Evolutionary conservation across 2,329 filamentous ascomycete genomes (phyloP), one percentile per base, ranked within the genome.

Genomic region (Alternaria infectoria): DNA sequence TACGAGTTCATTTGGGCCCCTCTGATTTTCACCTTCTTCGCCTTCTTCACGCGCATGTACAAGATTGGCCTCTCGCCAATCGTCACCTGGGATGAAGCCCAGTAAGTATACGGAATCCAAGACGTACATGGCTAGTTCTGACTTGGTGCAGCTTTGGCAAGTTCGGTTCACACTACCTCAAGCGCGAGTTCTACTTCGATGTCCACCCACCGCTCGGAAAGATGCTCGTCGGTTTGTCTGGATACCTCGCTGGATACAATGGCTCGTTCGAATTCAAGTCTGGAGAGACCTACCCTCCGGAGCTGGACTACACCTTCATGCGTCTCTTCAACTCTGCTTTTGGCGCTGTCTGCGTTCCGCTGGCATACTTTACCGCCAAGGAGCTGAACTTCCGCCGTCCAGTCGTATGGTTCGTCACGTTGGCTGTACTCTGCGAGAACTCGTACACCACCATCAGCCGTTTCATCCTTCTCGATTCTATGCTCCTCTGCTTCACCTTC

Each of bases 201-300:
- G 91, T 96, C 62, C 93, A 97, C 81, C 96, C 96, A 69, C 96
- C 96, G 58, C 89, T 99, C 65, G 96, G 96, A 79, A 99, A 99
- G 86, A 98, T 99, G 89, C 89, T 99, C 60, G 95, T 99, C 73
- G 96, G 96, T 67, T 87, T 99, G 55, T 98, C 96, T 7, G 96
- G 96, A 78, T 97, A 96, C 78, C 87, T 99, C 65, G 96, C 95
- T 70, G 95, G 95, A 70, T 99, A 99, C 86, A 99, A 99, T 84
- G 96, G 96, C 62, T 96, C 95, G 5, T 99, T 99, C 82, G 96
- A 99, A 79, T 99, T 99, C 87, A 99, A 99, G 83, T 98, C 95
- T 57, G 96, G 96, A 79, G 96, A 98, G 78, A 93, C 88, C 58
- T 99, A 99, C 80, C 96, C 96, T 11, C 89, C 90, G 71, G 93